A percentile compares a stretch with the other conserved stretches of the same genome.
Conservation (phyloP, 2,329 filamentous ascomycete species). For the Dactylella cylindrospora region DNA sequence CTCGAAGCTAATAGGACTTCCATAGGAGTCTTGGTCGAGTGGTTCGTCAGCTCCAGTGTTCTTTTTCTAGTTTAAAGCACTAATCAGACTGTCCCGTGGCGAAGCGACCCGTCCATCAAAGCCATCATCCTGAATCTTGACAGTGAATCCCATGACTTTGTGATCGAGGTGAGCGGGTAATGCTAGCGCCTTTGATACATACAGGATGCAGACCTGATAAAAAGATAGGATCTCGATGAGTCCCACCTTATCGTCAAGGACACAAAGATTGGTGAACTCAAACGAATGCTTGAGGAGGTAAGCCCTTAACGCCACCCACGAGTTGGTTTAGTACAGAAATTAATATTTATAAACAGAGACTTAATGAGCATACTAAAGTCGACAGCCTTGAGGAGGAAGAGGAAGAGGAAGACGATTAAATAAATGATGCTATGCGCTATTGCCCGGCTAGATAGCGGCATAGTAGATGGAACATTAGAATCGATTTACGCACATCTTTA, state of each 20-base stretch:
- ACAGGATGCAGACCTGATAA: background rate
- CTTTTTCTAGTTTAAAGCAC: too few relatives aligned
- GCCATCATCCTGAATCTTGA: slow-evolving; percentile 49
- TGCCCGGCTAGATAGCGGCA: too few relatives aligned
- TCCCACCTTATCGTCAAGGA: slow-evolving; percentile 48
- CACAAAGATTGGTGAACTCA: slow-evolving; percentile 47
- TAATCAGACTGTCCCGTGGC: slow-evolving; percentile 11
- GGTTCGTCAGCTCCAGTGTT: slow-evolving; percentile 19
- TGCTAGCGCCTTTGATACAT: background rate
- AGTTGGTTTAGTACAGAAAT: background rate
- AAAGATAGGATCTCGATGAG: slow-evolving; percentile 47
- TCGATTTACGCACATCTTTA: too few relatives aligned
- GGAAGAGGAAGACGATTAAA: slow-evolving; percentile 40
- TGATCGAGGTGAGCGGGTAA: slow-evolving; percentile 45
- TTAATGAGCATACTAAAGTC: slow-evolving; percentile 41
- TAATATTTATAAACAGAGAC: slow-evolving; percentile 25
- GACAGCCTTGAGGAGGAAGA: slow-evolving; percentile 42
- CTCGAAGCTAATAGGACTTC: slow-evolving; percentile 10
- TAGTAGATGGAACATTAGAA: too few relatives aligned
- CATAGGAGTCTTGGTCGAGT: slow-evolving; percentile 48
- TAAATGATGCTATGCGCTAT: too few relatives aligned
- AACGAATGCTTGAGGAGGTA: slow-evolving; percentile 47
- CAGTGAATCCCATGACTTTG: slow-evolving; percentile 47
- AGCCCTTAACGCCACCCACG: background rate
- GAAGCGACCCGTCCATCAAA: slow-evolving; percentile 50